These are phyloP conservation scores for Podaxis sp. DNA, from an alignment of 768 basidiomycete species.

Conservation along the genomic window DNA sequence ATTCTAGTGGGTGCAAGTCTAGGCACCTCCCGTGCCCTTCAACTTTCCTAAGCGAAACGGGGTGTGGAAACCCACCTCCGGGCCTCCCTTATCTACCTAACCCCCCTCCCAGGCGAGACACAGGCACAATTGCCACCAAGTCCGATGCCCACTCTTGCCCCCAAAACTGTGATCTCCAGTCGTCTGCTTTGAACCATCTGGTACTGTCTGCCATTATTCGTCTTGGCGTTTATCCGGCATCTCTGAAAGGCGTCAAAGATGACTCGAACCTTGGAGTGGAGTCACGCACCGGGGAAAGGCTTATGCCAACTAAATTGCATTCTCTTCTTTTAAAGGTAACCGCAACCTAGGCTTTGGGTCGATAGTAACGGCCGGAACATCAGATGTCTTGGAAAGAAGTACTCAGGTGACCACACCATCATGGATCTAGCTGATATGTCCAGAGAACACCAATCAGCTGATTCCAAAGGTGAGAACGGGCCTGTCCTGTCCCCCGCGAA, in stretches of 20 bases:
- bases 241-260: not conserved
- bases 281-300: not conserved
- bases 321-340: not conserved
- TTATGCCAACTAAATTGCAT: not conserved
- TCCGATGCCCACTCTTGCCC: not conserved
- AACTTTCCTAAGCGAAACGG: not conserved
- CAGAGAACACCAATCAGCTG: slow-evolving; percentile 1
- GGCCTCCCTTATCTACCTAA: not conserved
- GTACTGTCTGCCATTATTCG: too few relatives aligned
- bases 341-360: not conserved
- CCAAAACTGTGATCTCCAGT: not conserved
- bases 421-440: not conserved
- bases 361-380: not conserved
- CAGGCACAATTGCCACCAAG: not conserved
- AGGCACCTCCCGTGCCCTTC: not conserved
- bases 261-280: not conserved
- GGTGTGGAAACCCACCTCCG: not conserved
- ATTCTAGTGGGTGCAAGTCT: not conserved
- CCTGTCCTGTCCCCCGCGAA: not conserved
- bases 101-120: not conserved
- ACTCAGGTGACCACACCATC: not conserved
- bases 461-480: not conserved
- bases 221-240: not conserved
- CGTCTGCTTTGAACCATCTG: not conserved
- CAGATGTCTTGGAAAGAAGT: not conserved